Evolutionary conservation across 2,329 filamentous ascomycete species (phyloP).

Genomic region (Lasiodiplodia hormozganensis): DNA sequence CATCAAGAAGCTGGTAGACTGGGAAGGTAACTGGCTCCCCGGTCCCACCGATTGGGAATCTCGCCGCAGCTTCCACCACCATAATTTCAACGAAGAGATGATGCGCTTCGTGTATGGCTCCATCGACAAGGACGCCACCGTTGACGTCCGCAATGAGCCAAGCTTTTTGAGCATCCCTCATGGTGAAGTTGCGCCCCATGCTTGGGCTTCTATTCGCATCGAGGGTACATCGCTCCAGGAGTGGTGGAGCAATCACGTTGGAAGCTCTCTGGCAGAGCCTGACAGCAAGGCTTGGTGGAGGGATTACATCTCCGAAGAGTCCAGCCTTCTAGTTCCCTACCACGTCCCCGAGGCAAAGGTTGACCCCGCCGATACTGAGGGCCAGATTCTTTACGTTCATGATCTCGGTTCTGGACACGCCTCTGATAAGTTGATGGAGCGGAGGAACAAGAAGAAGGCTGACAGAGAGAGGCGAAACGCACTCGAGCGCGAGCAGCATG

Average conservation of each 20-base stretch:
- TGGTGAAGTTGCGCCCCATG: conserved; percentile 20
- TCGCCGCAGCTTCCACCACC: conserved; percentile 40
- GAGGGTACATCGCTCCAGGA: conserved; percentile 22
- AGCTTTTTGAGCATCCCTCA: background rate
- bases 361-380: conserved; percentile 37
- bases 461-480: background rate
- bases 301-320: conserved; percentile 23
- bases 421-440: conserved; percentile 1
- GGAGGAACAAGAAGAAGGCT: conserved; percentile 9
- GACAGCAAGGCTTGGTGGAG: conserved; percentile 44
- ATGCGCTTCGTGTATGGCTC: conserved; percentile 42
- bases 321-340: conserved; percentile 28
- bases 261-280: conserved; percentile 31
- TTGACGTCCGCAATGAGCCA: conserved; percentile 6
- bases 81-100: conserved; percentile 43
- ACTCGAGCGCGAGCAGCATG: background rate
- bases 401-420: conserved; percentile 6
- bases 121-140: conserved; percentile 7
- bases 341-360: conserved; percentile 32
- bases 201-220: conserved; percentile 9
- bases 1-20: conserved; percentile 49
- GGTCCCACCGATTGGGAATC: conserved; percentile 56
- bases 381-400: background rate
- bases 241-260: conserved; percentile 30
- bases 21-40: conserved; percentile 55